phyloP scores from a whole-genome alignment of 148 eudicot species.

The Rhododendron griersonianum region DNA sequence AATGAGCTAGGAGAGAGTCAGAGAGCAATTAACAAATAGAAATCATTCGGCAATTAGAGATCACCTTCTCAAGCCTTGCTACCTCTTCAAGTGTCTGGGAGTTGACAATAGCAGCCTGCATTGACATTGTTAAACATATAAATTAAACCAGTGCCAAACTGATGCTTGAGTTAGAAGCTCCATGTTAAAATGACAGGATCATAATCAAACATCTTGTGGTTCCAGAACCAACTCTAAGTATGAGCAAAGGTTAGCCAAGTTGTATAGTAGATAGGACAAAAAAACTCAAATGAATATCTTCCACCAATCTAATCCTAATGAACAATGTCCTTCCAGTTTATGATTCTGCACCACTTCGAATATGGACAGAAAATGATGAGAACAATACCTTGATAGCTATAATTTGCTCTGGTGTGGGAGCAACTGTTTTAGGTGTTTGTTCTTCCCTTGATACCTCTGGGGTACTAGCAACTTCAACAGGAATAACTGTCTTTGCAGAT shows the following conservation, averaged over 20 bases:
- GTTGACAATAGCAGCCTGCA: slow-evolving; percentile 98
- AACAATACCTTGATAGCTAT: slow-evolving; percentile 80
- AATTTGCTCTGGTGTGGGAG: slow-evolving; percentile 97
- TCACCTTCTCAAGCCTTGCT: slow-evolving; percentile 96
- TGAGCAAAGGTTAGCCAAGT: neutral
- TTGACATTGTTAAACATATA: neutral
- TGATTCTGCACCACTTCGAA: neutral
- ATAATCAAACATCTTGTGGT: neutral
- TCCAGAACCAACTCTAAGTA: neutral
- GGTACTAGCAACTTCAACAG: slow-evolving; percentile 44
- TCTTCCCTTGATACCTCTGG: slow-evolving; percentile 68
- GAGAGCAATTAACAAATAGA: neutral
- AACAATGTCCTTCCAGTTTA: neutral
- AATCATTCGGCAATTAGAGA: neutral
- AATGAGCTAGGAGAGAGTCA: neutral
- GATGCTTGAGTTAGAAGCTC: neutral
- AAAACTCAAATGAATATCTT: neutral
- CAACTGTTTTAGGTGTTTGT: slow-evolving; percentile 52
- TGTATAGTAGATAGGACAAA: neutral
- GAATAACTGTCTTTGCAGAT: slow-evolving; percentile 56
- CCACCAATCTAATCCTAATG: neutral
- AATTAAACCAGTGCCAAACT: neutral
- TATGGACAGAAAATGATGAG: slow-evolving; percentile 8
- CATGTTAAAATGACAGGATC: neutral
- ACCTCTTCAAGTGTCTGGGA: slow-evolving; percentile 99